phyloP scores from a whole-genome alignment of 306 rosid genomes.

The Vigna radiata region DNA sequence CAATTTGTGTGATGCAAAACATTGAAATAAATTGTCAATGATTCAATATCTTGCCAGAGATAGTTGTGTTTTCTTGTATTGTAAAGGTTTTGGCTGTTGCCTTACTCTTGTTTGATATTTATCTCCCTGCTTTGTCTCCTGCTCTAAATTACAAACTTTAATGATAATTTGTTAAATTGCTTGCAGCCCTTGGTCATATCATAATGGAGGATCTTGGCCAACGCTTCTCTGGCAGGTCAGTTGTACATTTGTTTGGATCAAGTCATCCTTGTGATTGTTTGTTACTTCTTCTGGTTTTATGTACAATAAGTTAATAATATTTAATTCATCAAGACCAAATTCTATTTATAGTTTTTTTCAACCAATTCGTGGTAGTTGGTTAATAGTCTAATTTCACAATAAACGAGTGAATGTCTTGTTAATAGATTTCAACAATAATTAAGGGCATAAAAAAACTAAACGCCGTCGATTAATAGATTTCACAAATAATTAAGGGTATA shows the following conservation, averaged over 20 bases:
- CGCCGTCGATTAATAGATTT: too few relatives aligned
- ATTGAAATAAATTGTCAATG: constrained; percentile 23
- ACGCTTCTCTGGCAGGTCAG: constrained; percentile 92
- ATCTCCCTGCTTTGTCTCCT: not conserved
- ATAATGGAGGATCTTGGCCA: constrained; percentile 97
- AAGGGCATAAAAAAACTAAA: too few relatives aligned
- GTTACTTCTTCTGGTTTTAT: not conserved
- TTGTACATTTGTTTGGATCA: constrained; percentile 33
- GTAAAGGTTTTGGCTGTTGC: constrained; percentile 21
- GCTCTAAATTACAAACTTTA: not conserved
- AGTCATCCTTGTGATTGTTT: constrained; percentile 1
- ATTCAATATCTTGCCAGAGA: constrained; percentile 6
- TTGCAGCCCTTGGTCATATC: constrained; percentile 95
- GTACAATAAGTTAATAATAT: too few relatives aligned
- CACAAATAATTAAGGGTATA: too few relatives aligned
- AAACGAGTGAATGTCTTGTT: too few relatives aligned
- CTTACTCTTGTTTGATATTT: constrained; percentile 13
- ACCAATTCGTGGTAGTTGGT: too few relatives aligned
- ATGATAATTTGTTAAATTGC: constrained; percentile 37
- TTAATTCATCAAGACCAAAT: too few relatives aligned
- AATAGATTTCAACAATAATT: too few relatives aligned
- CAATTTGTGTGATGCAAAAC: not conserved
- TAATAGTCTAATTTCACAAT: too few relatives aligned
- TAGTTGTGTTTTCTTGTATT: constrained; percentile 3
- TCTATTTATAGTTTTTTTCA: too few relatives aligned